Conservation (phyloP, 495 filamentous ascomycete genomes). For the Tuber microsphaerosporum region DNA sequence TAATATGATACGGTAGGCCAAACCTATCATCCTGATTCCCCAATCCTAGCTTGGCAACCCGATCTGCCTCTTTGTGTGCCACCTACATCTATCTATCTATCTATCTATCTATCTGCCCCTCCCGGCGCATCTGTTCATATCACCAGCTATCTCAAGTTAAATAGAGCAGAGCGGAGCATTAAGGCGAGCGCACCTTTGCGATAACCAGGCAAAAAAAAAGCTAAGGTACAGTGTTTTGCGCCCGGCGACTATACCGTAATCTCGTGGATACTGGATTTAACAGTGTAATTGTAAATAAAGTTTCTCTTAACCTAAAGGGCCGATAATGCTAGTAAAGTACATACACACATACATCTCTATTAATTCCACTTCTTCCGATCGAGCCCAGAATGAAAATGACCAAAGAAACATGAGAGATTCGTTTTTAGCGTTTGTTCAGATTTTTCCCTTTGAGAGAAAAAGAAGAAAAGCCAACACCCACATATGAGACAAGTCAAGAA, state of each 20-base stretch:
- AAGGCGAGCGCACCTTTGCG: not conserved
- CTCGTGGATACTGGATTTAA: not conserved
- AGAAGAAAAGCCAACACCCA: not conserved
- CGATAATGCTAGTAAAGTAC: not conserved
- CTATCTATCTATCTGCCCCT: not conserved
- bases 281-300: not conserved
- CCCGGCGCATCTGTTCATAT: not conserved
- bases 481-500: not conserved
- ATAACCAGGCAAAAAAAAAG: not conserved
- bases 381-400: not conserved
- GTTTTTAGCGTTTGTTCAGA: not conserved
- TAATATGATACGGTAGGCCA: too few relatives aligned
- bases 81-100: not conserved
- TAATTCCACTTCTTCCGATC: not conserved
- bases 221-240: not conserved
- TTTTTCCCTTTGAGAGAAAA: not conserved
- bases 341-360: constrained; percentile 2
- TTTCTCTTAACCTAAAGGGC: not conserved
- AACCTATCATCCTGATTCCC: not conserved
- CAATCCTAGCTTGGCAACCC: not conserved
- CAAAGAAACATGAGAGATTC: not conserved
- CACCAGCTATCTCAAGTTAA: not conserved
- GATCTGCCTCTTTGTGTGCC: not conserved
- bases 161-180: too few relatives aligned
- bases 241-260: not conserved